Conservation (phyloP, 169 alveolate genomes). For the Eimeria falciformis region DNA sequence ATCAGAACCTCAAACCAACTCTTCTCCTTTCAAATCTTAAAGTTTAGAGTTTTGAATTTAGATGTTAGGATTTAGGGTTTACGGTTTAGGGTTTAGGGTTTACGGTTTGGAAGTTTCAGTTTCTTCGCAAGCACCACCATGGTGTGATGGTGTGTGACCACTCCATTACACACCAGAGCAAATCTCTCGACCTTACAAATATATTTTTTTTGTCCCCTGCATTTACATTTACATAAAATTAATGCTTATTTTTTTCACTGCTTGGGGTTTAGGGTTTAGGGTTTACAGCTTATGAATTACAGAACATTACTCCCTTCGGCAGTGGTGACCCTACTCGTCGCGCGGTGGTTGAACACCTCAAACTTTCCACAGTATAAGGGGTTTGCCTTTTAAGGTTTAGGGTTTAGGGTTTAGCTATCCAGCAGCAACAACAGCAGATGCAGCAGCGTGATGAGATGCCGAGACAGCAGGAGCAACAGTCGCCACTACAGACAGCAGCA, state of each 20-base stretch:
- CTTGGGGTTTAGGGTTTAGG: slow-evolving; percentile 47
- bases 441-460: too few species aligned
- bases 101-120: background rate
- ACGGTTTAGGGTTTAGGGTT: slow-evolving; percentile 50
- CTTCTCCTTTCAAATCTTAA: background rate
- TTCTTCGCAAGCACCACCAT: too few species aligned
- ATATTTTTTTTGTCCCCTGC: background rate
- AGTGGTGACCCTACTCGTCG: too few species aligned
- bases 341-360: background rate
- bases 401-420: too few species aligned
- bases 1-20: background rate
- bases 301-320: too few species aligned
- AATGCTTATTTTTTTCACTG: background rate
- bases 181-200: background rate
- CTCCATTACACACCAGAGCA: background rate
- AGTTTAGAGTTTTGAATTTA: background rate
- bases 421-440: too few species aligned
- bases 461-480: too few species aligned
- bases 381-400: too few species aligned
- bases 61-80: background rate
- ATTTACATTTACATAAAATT: background rate
- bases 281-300: slow-evolving; percentile 9
- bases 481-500: too few species aligned
- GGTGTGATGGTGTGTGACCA: too few species aligned
- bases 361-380: too few species aligned